phyloP scores from a whole-genome alignment of 768 basidiomycete species.

The Auriscalpium microsporum region DNA sequence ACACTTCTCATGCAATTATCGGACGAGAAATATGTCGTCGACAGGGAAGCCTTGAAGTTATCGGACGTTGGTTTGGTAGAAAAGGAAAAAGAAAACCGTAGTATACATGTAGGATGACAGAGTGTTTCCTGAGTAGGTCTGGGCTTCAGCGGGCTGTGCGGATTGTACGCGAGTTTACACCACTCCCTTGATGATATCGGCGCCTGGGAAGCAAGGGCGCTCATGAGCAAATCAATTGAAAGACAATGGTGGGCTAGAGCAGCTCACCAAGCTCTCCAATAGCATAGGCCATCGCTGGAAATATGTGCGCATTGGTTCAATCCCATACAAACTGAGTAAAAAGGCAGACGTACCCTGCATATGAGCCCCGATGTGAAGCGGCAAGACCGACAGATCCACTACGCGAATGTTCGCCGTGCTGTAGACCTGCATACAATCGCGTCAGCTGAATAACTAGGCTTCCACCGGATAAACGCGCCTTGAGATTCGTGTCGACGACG shows the following conservation, averaged over 20 bases:
- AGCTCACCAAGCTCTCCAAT: conserved; percentile 12
- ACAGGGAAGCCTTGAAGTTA: too few species aligned
- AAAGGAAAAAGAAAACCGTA: too few species aligned
- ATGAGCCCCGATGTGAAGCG: conserved; percentile 20
- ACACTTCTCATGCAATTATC: too few species aligned
- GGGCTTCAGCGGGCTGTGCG: too few species aligned
- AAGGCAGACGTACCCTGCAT: conserved; percentile 7
- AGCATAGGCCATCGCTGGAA: conserved; percentile 10
- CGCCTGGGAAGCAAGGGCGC: background rate
- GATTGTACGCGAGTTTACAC: background rate
- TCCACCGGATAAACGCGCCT: background rate
- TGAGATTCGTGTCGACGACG: conserved; percentile 12
- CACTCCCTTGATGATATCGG: conserved; percentile 7
- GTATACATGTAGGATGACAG: too few species aligned
- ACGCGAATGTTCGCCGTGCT: conserved; percentile 23
- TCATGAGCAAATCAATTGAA: background rate
- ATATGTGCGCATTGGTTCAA: background rate
- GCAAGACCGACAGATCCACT: conserved; percentile 23
- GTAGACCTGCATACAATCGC: conserved; percentile 16
- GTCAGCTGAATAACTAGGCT: background rate
- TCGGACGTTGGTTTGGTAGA: too few species aligned
- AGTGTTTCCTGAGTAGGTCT: too few species aligned
- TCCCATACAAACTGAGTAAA: background rate
- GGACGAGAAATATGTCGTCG: too few species aligned
- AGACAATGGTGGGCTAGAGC: background rate